Base-by-base conservation (phyloP, 2,329 filamentous ascomycete genomes). In the Monosporascus sp. region DNA sequence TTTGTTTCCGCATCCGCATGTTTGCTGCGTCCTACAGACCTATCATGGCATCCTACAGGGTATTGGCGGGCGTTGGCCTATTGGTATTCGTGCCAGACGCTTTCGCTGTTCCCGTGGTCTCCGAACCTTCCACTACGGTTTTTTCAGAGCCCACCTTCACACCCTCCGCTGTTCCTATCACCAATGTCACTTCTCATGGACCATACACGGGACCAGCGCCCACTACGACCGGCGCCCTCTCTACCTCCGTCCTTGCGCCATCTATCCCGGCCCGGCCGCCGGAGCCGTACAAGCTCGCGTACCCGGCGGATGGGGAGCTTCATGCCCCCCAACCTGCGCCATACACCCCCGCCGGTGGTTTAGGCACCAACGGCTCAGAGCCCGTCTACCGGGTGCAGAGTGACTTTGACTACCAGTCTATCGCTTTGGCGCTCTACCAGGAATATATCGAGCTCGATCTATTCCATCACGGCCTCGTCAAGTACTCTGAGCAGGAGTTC, bases 401-500 rank as follows among this genome's bases (percentile, higher is more conserved):
- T 58, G 90, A 95, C 64, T 94, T 91, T 65, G 90, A 94, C 69
- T 94, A 87, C 66, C 79, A 93, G 67, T 91, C 88, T 0, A 78
- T 94, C 31, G 80, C 84, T 0, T 75, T 94, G 14, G 88, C 81
- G 14, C 74, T 93, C 0, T 92, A 93, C 66, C 87, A 91, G 63
- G 89, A 94, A 70, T 94, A 84, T 80, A 91, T 93, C 51, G 89
- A 94, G 71, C 77, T 94, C 1, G 90, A 94, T 65, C 78, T 91
- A 15, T 94, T 94, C 78, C 85, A 89, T 68, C 84, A 87, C 65
- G 89, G 87, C 15, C 78, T 94, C 3, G 82, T 81, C 0, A 81
- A 76, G 0, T 94, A 89, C 70, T 83, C 82, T 1, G 81, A 77
- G 0, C 76, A 81, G 35, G 87, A 94, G 17, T 94, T 92, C 60